Base-by-base conservation (phyloP, 108 stramenopile genomes). In the Conticribra weissflogii region DNA sequence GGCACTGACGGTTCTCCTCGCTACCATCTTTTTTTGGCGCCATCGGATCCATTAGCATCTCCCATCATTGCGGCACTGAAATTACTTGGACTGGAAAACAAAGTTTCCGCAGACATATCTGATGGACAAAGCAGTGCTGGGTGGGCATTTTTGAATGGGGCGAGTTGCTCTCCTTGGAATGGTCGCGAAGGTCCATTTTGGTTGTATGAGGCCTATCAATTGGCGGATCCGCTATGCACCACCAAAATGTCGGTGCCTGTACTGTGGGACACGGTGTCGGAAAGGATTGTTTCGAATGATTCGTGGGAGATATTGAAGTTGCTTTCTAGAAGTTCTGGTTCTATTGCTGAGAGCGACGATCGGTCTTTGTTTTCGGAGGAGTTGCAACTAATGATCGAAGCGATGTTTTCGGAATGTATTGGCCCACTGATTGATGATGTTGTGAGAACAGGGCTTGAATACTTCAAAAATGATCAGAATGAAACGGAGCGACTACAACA, bases 81-180 rank as follows among this genome's bases (percentile, higher is more conserved):
- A 14, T 29, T 66, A 8, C 54, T 66, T 32, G 64, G 64, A 57
- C 22, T 66, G 27, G 64, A 66, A 31, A 55, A 22, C 32, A 17
- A 33, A 23, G 57, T 66, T 21, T 66, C 64, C 14, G 57, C 57
- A 18, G 64, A 66, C 14, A 18, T 54, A 24, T 45, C 64, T 29
- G 64, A 66, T 56, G 64, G 64, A 57, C 29, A 66, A 34, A 66
- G 64, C 31, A 55, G 64, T 34, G 64, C 54, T 19, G 64, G 64
- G 19, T 56, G 27, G 19, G 55, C 34, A 4, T 66, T 57, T 54
- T 22, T 66, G 34, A 57, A 66, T 56, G 64, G 64, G 3, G 56
- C 55, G 16, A 57, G 54, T 23, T 55, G 54, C 18, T 23, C 54
- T 31, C 64, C 64, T 31, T 66, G 64, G 64, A 66, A 66, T 30